Percentiles rank a stretch among this genome's conserved stretches.
phyloP scores from a whole-genome alignment of 2,329 filamentous ascomycete species.

The Pseudogymnoascus sp. region DNA sequence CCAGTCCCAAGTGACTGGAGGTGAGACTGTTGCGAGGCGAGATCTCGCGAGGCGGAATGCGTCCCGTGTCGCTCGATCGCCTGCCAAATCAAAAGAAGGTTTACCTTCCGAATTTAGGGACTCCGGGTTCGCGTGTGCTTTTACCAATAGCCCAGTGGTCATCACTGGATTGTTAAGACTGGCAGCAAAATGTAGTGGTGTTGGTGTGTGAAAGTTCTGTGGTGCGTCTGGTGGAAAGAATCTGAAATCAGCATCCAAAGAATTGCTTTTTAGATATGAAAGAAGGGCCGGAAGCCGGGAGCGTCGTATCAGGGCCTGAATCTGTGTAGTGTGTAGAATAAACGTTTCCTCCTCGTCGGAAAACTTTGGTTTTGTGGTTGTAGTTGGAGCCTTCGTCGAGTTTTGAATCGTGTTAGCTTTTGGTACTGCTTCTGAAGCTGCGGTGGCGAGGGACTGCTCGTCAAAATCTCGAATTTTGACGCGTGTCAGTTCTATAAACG shows the following conservation, averaged over 20 bases:
- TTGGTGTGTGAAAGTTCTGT: conserved; percentile 69
- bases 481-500: conserved; percentile 87
- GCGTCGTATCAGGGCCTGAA: conserved; percentile 80
- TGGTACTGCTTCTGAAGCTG: conserved; percentile 42
- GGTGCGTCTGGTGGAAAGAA: conserved; percentile 65
- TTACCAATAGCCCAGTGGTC: conserved; percentile 69
- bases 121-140: conserved; percentile 69
- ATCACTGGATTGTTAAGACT: conserved; percentile 72
- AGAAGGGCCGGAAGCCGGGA: conserved; percentile 84
- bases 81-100: conserved; percentile 78
- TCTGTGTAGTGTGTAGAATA: conserved; percentile 76
- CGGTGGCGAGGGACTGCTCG: conserved; percentile 51
- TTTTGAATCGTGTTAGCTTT: conserved; percentile 35
- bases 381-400: conserved; percentile 41
- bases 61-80: conserved; percentile 79
- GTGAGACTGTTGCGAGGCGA: conserved; percentile 62
- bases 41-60: conserved; percentile 83
- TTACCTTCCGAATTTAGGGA: conserved; percentile 68
- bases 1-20: conserved; percentile 63
- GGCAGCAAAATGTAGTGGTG: conserved; percentile 78
- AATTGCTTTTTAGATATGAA: conserved; percentile 74
- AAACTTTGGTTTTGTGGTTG: conserved; percentile 55
- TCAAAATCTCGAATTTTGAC: conserved; percentile 78
- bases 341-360: conserved; percentile 80
- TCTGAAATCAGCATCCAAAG: conserved; percentile 62